phyloP scores from a whole-genome alignment of 2,329 filamentous ascomycete genomes.

The Lachnellula cervina region DNA sequence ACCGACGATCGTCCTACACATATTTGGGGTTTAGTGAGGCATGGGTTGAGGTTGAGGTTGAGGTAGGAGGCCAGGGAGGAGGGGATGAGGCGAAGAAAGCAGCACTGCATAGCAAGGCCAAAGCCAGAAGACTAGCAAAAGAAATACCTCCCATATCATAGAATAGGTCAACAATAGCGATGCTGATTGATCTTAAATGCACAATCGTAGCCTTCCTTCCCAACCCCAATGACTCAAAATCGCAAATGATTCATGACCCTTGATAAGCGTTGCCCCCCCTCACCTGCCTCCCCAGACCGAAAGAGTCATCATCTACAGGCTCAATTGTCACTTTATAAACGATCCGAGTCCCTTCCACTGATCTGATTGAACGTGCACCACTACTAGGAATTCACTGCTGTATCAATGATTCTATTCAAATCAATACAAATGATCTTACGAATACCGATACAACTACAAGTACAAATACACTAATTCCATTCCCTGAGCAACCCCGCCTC shows the following conservation, averaged over 20 bases:
- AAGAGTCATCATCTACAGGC: conserved; percentile 16
- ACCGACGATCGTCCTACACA: neutral
- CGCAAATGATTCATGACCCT: conserved; percentile 21
- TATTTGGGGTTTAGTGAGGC: neutral
- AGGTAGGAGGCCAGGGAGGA: neutral
- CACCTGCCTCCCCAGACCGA: conserved; percentile 5
- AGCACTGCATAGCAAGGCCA: neutral
- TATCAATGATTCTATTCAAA: no score
- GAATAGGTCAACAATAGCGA: neutral
- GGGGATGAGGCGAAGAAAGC: neutral
- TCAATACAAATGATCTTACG: conserved; percentile 13
- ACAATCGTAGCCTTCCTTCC: neutral
- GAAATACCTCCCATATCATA: neutral
- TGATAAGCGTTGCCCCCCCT: conserved; percentile 26
- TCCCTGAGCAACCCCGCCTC: neutral
- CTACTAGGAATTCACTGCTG: no score
- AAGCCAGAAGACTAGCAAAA: neutral
- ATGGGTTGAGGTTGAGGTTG: neutral
- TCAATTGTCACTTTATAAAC: neutral
- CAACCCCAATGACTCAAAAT: conserved; percentile 14
- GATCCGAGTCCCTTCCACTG: neutral
- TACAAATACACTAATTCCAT: neutral
- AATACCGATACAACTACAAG: conserved; percentile 6
- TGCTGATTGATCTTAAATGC: neutral
- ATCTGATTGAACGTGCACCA: neutral